A percentile compares a stretch with the other conserved stretches of the same genome.
These are phyloP conservation scores for Themeda triandra DNA, from an alignment of 176 grass and related monocot species.

Conservation along the genomic window DNA sequence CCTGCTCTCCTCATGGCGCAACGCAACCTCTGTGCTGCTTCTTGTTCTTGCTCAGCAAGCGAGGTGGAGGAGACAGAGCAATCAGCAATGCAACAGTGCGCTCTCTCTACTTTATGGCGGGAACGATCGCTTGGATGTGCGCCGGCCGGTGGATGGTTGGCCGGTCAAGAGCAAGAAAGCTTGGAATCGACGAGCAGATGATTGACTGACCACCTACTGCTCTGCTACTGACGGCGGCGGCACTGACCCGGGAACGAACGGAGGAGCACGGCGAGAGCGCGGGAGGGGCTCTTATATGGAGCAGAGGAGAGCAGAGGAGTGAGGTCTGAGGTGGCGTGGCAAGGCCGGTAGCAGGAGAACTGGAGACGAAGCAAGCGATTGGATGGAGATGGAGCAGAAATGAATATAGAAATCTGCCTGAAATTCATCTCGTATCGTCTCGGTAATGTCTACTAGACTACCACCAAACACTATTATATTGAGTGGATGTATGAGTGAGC, in stretches of 20 bases:
- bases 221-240: no score
- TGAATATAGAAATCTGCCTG: background rate
- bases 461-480: no score
- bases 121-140: background rate
- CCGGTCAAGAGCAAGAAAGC: no score
- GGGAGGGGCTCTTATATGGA: background rate
- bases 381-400: no score
- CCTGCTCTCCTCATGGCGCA: conserved; percentile 20
- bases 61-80: background rate
- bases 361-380: conserved; percentile 23
- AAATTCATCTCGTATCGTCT: background rate
- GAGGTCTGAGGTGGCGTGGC: background rate
- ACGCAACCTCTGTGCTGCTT: background rate
- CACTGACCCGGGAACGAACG: no score
- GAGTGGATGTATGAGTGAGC: background rate
- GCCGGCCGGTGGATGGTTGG: no score
- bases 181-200: no score
- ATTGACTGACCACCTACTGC: no score
- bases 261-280: no score
- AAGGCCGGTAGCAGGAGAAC: background rate
- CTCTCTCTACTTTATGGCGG: background rate
- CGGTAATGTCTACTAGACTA: background rate
- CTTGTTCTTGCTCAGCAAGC: background rate
- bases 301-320: background rate
- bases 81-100: conserved; percentile 30